Percentiles rank a stretch among this genome's conserved stretches.
phyloP scores from a whole-genome alignment of 2,329 filamentous ascomycete genomes.

The Ambrosiella cleistominuta region DNA sequence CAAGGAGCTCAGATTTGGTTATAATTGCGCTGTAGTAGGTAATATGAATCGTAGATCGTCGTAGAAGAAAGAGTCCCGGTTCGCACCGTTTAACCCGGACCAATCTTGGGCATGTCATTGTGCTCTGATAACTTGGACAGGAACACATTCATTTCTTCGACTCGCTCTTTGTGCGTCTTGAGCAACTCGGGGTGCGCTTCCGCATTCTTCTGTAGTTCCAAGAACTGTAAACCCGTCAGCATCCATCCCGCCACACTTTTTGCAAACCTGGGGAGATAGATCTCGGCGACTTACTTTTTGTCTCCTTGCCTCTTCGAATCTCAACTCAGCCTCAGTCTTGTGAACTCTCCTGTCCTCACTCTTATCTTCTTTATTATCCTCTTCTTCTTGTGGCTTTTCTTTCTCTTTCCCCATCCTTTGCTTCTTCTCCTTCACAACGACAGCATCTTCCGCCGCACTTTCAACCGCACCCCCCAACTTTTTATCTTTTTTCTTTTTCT shows the following conservation, averaged over 20 bases:
- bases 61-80: neutral
- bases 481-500: constrained; percentile 44
- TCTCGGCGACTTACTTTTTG: constrained; percentile 47
- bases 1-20: no score
- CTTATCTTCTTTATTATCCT: neutral
- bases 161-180: constrained; percentile 92
- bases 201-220: constrained; percentile 53
- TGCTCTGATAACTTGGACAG: constrained; percentile 85
- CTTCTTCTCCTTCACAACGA: neutral
- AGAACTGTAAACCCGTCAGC: constrained; percentile 36
- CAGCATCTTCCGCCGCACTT: neutral
- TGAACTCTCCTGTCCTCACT: constrained; percentile 14
- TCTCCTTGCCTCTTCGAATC: constrained; percentile 62
- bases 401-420: neutral
- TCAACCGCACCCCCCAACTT: constrained; percentile 30
- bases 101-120: constrained; percentile 77
- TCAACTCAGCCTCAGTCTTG: constrained; percentile 73
- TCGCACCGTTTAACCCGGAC: constrained; percentile 30
- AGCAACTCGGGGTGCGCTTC: constrained; percentile 52
- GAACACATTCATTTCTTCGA: constrained; percentile 90
- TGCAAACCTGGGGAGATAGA: neutral
- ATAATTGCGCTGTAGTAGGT: no score
- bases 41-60: no score
- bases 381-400: neutral
- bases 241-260: neutral